Evolutionary conservation across 2,329 filamentous ascomycete species (phyloP).

Genomic region (Botrytis deweyae): DNA sequence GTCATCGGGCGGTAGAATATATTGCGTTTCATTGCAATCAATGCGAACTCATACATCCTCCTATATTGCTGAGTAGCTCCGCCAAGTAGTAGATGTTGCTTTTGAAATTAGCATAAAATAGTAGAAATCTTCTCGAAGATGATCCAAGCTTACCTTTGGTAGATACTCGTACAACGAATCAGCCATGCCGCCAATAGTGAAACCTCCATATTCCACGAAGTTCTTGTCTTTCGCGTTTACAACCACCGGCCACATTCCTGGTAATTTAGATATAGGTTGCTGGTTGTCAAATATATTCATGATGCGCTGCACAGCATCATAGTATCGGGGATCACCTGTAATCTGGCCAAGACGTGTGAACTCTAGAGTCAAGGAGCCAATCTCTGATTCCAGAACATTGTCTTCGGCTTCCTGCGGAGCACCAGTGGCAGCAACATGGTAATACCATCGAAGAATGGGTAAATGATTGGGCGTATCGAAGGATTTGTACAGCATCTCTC

Average conservation of each 20-base stretch:
- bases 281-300: slow-evolving; percentile 52
- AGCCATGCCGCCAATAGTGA: slow-evolving; percentile 53
- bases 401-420: slow-evolving; percentile 57
- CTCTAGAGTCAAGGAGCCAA: slow-evolving; percentile 59
- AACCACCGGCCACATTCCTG: slow-evolving; percentile 61
- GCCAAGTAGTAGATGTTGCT: slow-evolving; percentile 28
- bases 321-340: slow-evolving; percentile 59
- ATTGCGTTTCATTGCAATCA: slow-evolving; percentile 46
- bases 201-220: slow-evolving; percentile 33
- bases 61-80: slow-evolving; percentile 26
- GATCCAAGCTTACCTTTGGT: slow-evolving; percentile 43
- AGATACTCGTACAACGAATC: slow-evolving; percentile 66
- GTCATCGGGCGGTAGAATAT: slow-evolving; percentile 47
- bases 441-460: slow-evolving; percentile 45
- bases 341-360: slow-evolving; percentile 64
- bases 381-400: slow-evolving; percentile 53
- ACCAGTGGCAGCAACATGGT: slow-evolving; percentile 48
- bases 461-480: slow-evolving; percentile 56
- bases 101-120: background rate
- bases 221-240: slow-evolving; percentile 51
- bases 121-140: background rate
- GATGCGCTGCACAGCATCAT: slow-evolving; percentile 59
- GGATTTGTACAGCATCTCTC: slow-evolving; percentile 38
- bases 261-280: slow-evolving; percentile 54
- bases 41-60: slow-evolving; percentile 45